Base-by-base conservation (phyloP, 306 rosid genomes). In the Acacia confusa region DNA sequence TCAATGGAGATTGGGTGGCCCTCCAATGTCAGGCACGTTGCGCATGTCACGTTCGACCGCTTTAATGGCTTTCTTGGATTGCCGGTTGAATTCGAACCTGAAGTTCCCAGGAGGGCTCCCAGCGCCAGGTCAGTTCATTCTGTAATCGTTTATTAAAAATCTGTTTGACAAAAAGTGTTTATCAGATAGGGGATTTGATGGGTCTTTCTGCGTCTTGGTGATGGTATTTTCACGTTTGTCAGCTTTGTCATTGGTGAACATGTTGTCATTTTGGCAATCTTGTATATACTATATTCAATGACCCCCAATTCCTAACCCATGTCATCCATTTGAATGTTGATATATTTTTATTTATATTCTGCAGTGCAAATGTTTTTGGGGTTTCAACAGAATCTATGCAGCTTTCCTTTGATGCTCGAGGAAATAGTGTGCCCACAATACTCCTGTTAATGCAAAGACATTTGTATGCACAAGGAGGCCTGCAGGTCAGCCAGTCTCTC, bases 351-450 rank as follows among this genome's bases (percentile, higher is more conserved):
- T 86, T 85, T 71, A 65, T 71, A 77, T 14, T 85, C 71, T 67
- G 82, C 91, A 96, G 99, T 53, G 88, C 99, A 63, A 94, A 69
- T 79, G 99, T 96, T 78, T 96, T 96, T 60, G 99, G 99, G 75
- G 99, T 96, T 70, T 96, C 99, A 48, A 96, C 99, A 4, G 98
- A 96, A 81, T 96, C 99, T 13, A 96, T 96, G 99, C 99, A 96
- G 89, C 99, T 96, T 81, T 93, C 98, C 17, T 93, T 96, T 77
- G 99, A 96, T 87, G 90, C 97, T 53, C 92, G 98, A 89, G 99
- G 99, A 75, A 96, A 96, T 86, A 92, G 98, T 44, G 97, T 93
- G 72, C 99, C 99, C 36, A 92, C 94, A 38, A 96, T 96, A 80
- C 91, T 96, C 76, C 83, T 96, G 70, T 72, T 91, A 88, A 92